phyloP scores from a whole-genome alignment of 73 alveolate species.

The Effrenium voratum region DNA sequence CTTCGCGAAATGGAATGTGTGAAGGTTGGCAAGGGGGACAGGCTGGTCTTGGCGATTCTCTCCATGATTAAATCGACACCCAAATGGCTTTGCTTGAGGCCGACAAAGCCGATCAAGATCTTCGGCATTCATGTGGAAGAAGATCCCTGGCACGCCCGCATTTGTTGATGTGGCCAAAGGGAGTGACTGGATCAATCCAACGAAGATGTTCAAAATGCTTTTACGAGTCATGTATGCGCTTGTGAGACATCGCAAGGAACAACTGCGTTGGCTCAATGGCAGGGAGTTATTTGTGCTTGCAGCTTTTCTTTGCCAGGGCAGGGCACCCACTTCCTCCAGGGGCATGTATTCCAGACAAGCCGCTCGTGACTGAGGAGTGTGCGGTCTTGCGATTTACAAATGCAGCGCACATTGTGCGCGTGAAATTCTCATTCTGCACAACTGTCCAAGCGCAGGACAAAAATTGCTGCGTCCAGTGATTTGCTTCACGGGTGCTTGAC shows the following conservation, averaged over 20 bases:
- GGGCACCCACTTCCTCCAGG: slow-evolving; percentile 84
- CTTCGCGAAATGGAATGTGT: slow-evolving; percentile 58
- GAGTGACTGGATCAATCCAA: background rate
- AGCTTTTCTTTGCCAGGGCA: slow-evolving; percentile 18
- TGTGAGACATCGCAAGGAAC: too few species aligned
- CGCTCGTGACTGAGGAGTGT: slow-evolving; percentile 64
- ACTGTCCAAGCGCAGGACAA: slow-evolving; percentile 1
- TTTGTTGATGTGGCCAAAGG: background rate
- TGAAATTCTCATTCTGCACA: background rate
- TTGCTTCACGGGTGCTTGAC: too few species aligned
- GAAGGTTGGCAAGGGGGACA: slow-evolving; percentile 38
- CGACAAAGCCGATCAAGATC: slow-evolving; percentile 55
- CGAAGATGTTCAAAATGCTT: background rate
- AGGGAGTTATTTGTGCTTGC: too few species aligned
- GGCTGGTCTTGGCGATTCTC: background rate
- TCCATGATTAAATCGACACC: background rate
- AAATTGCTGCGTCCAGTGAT: slow-evolving; percentile 6
- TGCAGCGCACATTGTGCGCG: background rate
- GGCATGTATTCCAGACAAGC: slow-evolving; percentile 73
- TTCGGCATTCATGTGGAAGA: slow-evolving; percentile 74
- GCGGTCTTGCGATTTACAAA: background rate
- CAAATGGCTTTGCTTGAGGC: slow-evolving; percentile 10
- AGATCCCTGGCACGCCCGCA: slow-evolving; percentile 52
- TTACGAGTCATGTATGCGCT: background rate
- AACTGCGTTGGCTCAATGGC: too few species aligned